Evolutionary conservation across 2,329 filamentous ascomycete genomes (phyloP), one percentile per base, ranked within the genome.

Genomic region (Myriosclerotinia duriaeana): DNA sequence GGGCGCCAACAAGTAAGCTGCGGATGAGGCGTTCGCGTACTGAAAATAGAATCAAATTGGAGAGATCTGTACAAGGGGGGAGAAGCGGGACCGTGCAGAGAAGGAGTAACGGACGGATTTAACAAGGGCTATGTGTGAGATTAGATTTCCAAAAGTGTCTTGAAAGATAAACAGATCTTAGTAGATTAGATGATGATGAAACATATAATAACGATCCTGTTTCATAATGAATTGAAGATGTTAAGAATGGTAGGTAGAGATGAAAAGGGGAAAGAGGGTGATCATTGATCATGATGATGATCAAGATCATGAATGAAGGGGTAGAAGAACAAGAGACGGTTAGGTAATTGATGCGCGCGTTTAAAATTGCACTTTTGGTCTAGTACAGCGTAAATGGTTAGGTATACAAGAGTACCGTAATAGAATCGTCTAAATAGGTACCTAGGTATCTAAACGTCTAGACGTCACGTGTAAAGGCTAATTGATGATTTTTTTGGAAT

Each of bases 11-110:
- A 38, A 65, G 46, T 65, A 65, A 65, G 55, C 54, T 65, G 38
- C 54, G 64, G 64, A 61, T 65, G 64, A 65, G 54, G 64, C 64
- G 46, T 60, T 65, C 64, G 55, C 54, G 55, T 65, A 65, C 64
- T 58, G 12, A 61, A 65, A 65, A 65, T 65, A 65, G 64, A 38
- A 53, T 40, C 55, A 36, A 59, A 65, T 44, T 22, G 26, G 46
- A 42, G 34, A 65, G 44, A 65, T 60, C 63, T 52, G 53, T 9
- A 55, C 62, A 58, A 52, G 59, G 53, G 62, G 26, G 4, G 14
- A 56, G 52, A 26, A 58, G n/a, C 17, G 40, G 20, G 26, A 5
- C 42, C 40, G 26, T 48, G 38, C 38, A 44, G 14, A 40, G 26
- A 20, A n/a, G 15, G 30, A 34, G 30, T 34, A 48, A 46, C 20